These are phyloP conservation scores for Cercospora beticola DNA, from an alignment of 2,329 filamentous ascomycete genomes.

Conservation along the genomic window DNA sequence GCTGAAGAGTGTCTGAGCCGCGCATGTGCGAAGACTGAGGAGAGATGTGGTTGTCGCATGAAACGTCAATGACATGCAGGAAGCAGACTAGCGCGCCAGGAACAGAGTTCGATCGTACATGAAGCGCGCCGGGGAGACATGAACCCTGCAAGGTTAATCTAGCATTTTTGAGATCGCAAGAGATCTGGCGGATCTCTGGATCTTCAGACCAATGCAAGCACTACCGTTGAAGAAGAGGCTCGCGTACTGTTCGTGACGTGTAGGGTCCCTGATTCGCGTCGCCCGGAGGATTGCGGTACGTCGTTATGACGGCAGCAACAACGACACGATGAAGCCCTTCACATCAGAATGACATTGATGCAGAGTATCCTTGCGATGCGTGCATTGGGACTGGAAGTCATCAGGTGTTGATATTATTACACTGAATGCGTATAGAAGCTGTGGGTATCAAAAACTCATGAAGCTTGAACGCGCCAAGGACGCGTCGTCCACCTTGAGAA, in stretches of 20 bases:
- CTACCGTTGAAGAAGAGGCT: constrained; percentile 7
- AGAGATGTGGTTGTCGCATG: constrained; percentile 2
- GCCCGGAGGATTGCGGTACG: neutral
- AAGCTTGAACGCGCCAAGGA: neutral
- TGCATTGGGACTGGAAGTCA: neutral
- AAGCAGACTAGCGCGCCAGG: constrained; percentile 26
- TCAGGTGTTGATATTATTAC: neutral
- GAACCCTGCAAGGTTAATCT: constrained; percentile 13
- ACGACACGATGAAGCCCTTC: neutral
- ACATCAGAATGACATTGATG: neutral
- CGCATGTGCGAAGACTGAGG: neutral
- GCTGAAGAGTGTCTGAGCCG: neutral
- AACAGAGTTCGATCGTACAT: constrained; percentile 21
- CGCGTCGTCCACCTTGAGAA: neutral
- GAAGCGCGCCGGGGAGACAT: constrained; percentile 2
- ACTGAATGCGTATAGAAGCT: neutral
- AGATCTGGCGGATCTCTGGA: constrained; percentile 10
- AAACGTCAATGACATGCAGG: constrained; percentile 24
- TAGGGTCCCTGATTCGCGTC: neutral
- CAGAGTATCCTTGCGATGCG: neutral
- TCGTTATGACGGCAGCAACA: constrained; percentile 12
- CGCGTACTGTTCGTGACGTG: constrained; percentile 15
- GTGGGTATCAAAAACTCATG: constrained; percentile 1
- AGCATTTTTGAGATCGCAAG: constrained; percentile 16
- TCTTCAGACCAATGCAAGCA: constrained; percentile 15